Evolutionary conservation across 306 rosid species (phyloP).

Genomic region (Mimosa pudica): DNA sequence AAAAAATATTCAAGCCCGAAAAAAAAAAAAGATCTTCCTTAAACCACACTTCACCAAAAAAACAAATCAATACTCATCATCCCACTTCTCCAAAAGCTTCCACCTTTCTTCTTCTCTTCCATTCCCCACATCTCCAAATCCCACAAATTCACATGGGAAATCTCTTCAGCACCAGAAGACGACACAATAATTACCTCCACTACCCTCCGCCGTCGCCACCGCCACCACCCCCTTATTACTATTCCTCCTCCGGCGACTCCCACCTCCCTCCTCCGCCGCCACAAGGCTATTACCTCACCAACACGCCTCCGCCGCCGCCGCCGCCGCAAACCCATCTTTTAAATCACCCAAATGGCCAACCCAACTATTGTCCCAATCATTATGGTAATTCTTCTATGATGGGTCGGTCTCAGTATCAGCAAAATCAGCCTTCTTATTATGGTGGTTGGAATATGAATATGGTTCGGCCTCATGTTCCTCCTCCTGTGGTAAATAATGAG

Average conservation of each 20-base stretch:
- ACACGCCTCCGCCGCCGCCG: conserved; percentile 31
- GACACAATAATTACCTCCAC: conserved; percentile 40
- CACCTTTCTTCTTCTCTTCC: background rate
- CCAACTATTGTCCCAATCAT: conserved; percentile 24
- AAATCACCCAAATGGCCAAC: conserved; percentile 43
- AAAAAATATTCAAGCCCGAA: too few species aligned
- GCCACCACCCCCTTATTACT: conserved; percentile 34
- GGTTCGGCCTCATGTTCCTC: background rate
- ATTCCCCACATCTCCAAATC: background rate
- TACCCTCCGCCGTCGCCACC: conserved; percentile 39
- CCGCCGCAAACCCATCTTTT: conserved; percentile 41
- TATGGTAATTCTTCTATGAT: conserved; percentile 42
- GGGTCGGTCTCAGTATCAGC: conserved; percentile 45
- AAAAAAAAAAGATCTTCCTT: background rate
- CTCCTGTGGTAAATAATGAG: conserved; percentile 18
- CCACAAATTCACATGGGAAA: background rate
- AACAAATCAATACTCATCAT: background rate
- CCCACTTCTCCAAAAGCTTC: background rate
- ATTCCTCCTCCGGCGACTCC: conserved; percentile 31
- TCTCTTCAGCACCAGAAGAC: conserved; percentile 53
- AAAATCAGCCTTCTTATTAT: conserved; percentile 42
- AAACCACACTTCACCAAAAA: background rate
- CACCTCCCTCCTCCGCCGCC: conserved; percentile 17
- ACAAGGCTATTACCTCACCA: conserved; percentile 24
- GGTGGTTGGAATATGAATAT: too few species aligned